Conservation (phyloP, 768 basidiomycete species). For the Hydnum rufescens region DNA sequence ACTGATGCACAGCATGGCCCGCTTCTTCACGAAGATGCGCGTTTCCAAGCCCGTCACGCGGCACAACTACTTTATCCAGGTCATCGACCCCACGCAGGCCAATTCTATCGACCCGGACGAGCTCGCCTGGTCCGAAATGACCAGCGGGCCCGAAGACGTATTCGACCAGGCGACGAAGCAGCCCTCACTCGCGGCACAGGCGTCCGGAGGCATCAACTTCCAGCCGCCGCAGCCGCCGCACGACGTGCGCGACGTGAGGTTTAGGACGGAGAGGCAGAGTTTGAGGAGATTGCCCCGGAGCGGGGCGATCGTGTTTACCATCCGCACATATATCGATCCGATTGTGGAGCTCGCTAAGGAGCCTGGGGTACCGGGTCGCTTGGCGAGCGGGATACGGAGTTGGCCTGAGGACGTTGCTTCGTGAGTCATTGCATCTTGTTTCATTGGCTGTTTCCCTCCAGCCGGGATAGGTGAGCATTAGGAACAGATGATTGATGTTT, state of each 20-base stretch:
- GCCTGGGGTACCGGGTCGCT: slow-evolving; percentile 35
- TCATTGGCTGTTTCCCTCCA: too few relatives aligned
- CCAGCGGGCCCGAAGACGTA: slow-evolving; percentile 33
- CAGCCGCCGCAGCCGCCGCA: neutral
- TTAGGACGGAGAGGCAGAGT: slow-evolving; percentile 48
- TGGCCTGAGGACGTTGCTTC: slow-evolving; percentile 49
- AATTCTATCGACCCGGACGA: slow-evolving; percentile 44
- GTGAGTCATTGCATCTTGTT: too few relatives aligned
- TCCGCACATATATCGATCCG: slow-evolving; percentile 42
- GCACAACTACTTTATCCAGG: slow-evolving; percentile 33
- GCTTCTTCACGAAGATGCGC: slow-evolving; percentile 47
- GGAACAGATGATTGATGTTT: slow-evolving; percentile 39
- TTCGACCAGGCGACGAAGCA: slow-evolving; percentile 16
- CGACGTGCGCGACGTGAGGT: slow-evolving; percentile 23
- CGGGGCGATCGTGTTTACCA: slow-evolving; percentile 49
- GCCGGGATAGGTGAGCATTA: slow-evolving; percentile 43
- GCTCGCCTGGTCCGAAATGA: too few relatives aligned
- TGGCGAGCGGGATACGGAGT: slow-evolving; percentile 42
- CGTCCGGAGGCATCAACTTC: neutral
- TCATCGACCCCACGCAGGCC: slow-evolving; percentile 20
- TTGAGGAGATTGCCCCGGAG: slow-evolving; percentile 40
- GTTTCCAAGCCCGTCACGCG: slow-evolving; percentile 53
- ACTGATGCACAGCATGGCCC: slow-evolving; percentile 29
- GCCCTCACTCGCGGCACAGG: slow-evolving; percentile 28
- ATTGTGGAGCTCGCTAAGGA: slow-evolving; percentile 33